Evolutionary conservation across 2,329 filamentous ascomycete genomes (phyloP).

Genomic region (Fusarium temperatum): DNA sequence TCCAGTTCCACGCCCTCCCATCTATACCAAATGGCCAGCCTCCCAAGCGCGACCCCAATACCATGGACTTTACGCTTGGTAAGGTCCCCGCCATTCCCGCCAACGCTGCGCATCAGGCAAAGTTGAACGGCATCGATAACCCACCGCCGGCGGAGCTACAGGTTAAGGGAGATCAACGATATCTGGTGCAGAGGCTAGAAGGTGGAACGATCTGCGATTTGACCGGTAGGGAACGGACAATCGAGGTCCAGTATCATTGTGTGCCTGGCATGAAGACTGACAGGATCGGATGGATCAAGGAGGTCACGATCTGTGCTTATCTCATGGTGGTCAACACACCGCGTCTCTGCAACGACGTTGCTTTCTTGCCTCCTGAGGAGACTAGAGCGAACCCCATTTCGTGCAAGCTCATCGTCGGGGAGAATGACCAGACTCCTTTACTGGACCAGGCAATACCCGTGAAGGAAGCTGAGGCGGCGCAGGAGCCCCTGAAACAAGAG

Average conservation of each 20-base stretch:
- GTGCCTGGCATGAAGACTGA: slow-evolving; percentile 77
- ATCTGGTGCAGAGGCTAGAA: slow-evolving; percentile 82
- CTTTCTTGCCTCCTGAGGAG: slow-evolving; percentile 83
- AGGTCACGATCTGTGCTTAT: slow-evolving; percentile 89
- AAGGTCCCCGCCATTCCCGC: slow-evolving; percentile 52
- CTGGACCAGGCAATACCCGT: slow-evolving; percentile 44
- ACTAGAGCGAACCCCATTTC: slow-evolving; percentile 79
- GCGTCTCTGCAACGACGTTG: slow-evolving; percentile 85
- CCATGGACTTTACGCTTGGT: slow-evolving; percentile 81
- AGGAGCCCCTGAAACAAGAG: slow-evolving; percentile 22
- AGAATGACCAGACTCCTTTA: slow-evolving; percentile 53
- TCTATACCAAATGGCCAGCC: slow-evolving; percentile 73
- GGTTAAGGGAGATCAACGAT: slow-evolving; percentile 83
- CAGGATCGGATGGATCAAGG: slow-evolving; percentile 91
- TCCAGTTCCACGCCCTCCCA: slow-evolving; percentile 88
- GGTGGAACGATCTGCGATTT: slow-evolving; percentile 87
- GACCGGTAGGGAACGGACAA: slow-evolving; percentile 80
- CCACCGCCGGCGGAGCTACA: slow-evolving; percentile 71
- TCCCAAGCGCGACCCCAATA: slow-evolving; percentile 79
- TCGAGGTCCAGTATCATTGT: slow-evolving; percentile 86
- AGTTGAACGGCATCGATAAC: slow-evolving; percentile 36
- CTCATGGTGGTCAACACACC: slow-evolving; percentile 93
- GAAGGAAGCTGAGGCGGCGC: slow-evolving; percentile 38
- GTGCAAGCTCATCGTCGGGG: slow-evolving; percentile 74
- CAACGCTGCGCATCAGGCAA: slow-evolving; percentile 39